Conservation (phyloP, 306 rosid species). For the Cucumis sativus region DNA sequence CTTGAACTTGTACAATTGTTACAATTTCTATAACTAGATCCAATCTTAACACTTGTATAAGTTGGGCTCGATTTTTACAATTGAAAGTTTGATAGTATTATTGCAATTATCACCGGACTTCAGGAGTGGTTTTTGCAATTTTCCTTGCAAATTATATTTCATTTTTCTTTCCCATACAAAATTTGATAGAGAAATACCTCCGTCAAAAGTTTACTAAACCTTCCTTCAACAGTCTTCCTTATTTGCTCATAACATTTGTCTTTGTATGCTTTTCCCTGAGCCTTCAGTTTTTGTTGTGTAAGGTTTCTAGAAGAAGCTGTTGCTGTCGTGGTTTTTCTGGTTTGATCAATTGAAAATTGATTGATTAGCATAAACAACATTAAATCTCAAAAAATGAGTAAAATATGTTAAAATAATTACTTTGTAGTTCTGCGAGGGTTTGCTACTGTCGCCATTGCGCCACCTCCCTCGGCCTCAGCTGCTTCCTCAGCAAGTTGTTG, state of each 20-base stretch:
- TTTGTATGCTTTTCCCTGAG: conserved; percentile 79
- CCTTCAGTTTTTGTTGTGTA: conserved; percentile 63
- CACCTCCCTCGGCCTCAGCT: conserved; percentile 94
- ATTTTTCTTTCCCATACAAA: background rate
- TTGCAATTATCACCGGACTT: too few relatives aligned
- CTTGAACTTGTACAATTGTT: too few relatives aligned
- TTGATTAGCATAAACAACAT: conserved; percentile 5
- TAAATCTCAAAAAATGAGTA: background rate
- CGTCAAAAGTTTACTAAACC: conserved; percentile 76
- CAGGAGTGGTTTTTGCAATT: too few relatives aligned
- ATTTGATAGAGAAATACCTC: conserved; percentile 35
- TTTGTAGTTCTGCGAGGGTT: conserved; percentile 54
- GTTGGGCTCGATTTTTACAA: too few relatives aligned
- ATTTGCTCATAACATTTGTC: conserved; percentile 94
- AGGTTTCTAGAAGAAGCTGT: conserved; percentile 51
- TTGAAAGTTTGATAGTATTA: too few relatives aligned
- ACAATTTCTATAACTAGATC: too few relatives aligned
- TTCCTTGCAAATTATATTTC: background rate
- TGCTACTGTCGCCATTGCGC: conserved; percentile 55
- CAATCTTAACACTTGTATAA: too few relatives aligned
- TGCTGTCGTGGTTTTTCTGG: conserved; percentile 49
- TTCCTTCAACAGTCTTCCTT: conserved; percentile 77
- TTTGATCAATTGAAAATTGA: conserved; percentile 11
- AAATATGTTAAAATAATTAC: conserved; percentile 35
- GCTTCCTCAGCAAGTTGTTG: conserved; percentile 97